Evolutionary conservation across 495 filamentous ascomycete species (phyloP), one percentile per base, ranked within the genome.

Genomic region (Cercophora scortea): DNA sequence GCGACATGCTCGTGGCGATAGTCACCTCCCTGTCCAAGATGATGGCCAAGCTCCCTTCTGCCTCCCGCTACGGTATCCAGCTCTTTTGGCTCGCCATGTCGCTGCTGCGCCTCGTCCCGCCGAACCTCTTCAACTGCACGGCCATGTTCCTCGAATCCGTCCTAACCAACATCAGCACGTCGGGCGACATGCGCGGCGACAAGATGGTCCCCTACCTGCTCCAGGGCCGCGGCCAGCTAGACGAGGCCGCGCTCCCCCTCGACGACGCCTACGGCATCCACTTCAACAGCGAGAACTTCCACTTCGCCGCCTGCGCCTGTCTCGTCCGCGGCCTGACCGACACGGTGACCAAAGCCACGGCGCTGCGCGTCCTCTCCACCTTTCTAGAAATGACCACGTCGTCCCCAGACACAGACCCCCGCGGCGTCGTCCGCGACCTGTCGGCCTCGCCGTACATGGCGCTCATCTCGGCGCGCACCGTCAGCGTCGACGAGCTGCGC

Each of bases 11-110:
- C 34, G 76, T 80, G n/a, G 73, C 80, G 18, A 83, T 86, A 51
- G 71, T 84, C 11, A 82, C 78, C 11, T 74, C 77, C 17, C 60
- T 86, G 25, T 82, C 82, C 34, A 86, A 86, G 62, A 84, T 86
- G 80, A 83, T 84, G 72, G 74, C 76, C 36, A 85, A 86, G 59
- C 72, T 86, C 32, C 78, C 80, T 13, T 72, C 77, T 16, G 73
- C 79, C 1, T 84, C 80, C 32, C 76, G 82, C 25, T 86, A 86
- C 61, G 79, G 80, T 3, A 60, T 82, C n/a, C 82, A 86, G 59
- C 69, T 86, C 5, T 86, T 86, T 61, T 86, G 82, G 82, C 66
- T 86, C 16, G 82, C 80, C 18, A 74, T 84, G 57, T 82, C 81
- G 16, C 68, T 86, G n/a, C 71, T 84, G 44, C 72, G 82, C 8